Evolutionary conservation across 2,329 filamentous ascomycete genomes (phyloP).

Genomic region (Aspergillus cejpii): DNA sequence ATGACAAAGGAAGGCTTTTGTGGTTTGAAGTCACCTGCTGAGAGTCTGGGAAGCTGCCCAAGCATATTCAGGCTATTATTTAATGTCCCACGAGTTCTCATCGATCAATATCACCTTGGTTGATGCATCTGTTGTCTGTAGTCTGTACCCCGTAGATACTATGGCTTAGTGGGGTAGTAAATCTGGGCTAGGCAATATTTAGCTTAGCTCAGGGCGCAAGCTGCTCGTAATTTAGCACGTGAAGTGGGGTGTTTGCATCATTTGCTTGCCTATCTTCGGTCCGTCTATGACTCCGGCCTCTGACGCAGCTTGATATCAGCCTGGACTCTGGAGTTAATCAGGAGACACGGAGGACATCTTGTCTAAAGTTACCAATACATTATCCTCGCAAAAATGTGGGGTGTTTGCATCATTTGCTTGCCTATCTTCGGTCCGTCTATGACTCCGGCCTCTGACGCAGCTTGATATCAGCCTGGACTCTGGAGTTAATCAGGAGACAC

Average conservation of each 20-base stretch:
- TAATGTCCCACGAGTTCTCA: no score
- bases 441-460: background rate
- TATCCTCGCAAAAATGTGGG: background rate
- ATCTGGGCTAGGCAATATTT: background rate
- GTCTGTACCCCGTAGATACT: no score
- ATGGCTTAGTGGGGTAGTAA: background rate
- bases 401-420: background rate
- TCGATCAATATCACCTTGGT: no score
- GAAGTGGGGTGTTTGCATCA: conserved; percentile 3
- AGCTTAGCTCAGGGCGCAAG: background rate
- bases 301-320: background rate
- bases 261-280: background rate
- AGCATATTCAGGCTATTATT: no score
- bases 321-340: background rate
- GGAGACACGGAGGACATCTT: no score
- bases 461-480: background rate
- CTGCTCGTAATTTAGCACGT: background rate
- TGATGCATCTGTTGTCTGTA: no score
- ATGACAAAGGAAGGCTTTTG: no score
- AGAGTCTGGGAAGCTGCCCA: no score
- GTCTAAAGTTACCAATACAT: no score
- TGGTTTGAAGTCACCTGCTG: no score
- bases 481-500: background rate
- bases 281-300: background rate
- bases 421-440: background rate